Base-by-base conservation (phyloP, 2,329 filamentous ascomycete genomes). In the Gnomoniopsis sp. region DNA sequence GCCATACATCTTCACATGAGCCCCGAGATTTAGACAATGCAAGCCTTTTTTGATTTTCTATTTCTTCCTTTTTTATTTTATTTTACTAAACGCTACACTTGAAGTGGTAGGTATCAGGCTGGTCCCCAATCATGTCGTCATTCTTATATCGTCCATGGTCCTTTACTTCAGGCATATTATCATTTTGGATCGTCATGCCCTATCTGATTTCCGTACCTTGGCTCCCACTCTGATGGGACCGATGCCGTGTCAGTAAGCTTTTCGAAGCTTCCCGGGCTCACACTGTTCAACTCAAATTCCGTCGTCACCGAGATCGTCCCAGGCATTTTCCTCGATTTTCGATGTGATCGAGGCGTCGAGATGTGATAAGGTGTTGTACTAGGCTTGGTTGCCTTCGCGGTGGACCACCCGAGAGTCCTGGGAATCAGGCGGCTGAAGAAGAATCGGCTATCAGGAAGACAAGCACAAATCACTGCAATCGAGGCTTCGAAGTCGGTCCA, bases 381-480 rank as follows among this genome's bases (percentile, higher is more conserved):
- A 6, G 17, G 8, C 36, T 12, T 41, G 4, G 12, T 41, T 14
- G 12, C 36, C 36, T 41, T 41, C 12, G 36, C 17, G 12, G 12
- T 41, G 12, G 36, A 14, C 36, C 36, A 41, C 17, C 36, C 12
- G 36, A 41, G 14, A n/a, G 36, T 41, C 36, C 12, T 14, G 19
- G 53, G 53, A 3, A 56, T 46, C 22, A 56, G 46, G 14, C 34
- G 34, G 22, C 46, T 49, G 46, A 56, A 56, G 47, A 56, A 56
- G 47, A 56, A 56, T 4, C 53, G 53, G 53, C 53, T 50, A 23
- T 56, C 53, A 8, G 53, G 53, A 2, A 56, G 53, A 48, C 53
- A 56, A 1, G 53, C 53, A 30, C 53, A 56, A 17, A 56, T 56
- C 3, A 56, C 43, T 17, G 53, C 53, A 34, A 56, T 48, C 17